phyloP scores from a whole-genome alignment of 2,329 filamentous ascomycete species.

The Colletotrichum caudatum region DNA sequence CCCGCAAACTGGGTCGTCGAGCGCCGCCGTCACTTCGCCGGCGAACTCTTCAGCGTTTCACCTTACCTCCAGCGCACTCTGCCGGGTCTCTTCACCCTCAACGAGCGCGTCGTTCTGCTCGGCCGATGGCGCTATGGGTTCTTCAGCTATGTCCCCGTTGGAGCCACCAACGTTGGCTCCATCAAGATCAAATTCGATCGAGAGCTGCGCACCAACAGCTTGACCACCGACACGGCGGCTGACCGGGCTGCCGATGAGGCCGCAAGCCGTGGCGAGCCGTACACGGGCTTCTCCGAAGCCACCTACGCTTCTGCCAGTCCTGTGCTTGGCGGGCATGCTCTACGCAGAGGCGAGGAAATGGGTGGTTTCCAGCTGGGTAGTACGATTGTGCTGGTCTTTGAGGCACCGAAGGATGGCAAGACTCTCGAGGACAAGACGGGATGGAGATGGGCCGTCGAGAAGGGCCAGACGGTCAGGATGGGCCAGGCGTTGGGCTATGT shows the following conservation, averaged over 20 bases:
- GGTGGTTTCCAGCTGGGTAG: conserved; percentile 96
- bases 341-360: conserved; percentile 94
- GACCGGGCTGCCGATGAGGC: conserved; percentile 88
- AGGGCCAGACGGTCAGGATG: conserved; percentile 89
- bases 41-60: conserved; percentile 94
- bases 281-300: conserved; percentile 92
- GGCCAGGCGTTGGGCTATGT: conserved; percentile 87
- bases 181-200: conserved; percentile 98
- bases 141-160: conserved; percentile 95
- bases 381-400: conserved; percentile 95
- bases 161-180: conserved; percentile 96
- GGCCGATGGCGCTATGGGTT: conserved; percentile 97
- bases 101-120: conserved; percentile 93
- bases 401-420: conserved; percentile 72
- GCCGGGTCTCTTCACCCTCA: conserved; percentile 94
- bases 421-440: conserved; percentile 67
- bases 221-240: conserved; percentile 92
- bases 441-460: conserved; percentile 88
- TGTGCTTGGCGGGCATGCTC: conserved; percentile 83
- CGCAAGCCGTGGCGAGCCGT: conserved; percentile 79
- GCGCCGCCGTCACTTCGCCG: conserved; percentile 94
- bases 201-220: conserved; percentile 91
- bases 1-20: conserved; percentile 96
- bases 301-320: conserved; percentile 83
- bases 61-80: conserved; percentile 94